These are phyloP conservation scores for Arthrobotrys entomopaga DNA, from an alignment of 2,329 filamentous ascomycete genomes.

Conservation along the genomic window DNA sequence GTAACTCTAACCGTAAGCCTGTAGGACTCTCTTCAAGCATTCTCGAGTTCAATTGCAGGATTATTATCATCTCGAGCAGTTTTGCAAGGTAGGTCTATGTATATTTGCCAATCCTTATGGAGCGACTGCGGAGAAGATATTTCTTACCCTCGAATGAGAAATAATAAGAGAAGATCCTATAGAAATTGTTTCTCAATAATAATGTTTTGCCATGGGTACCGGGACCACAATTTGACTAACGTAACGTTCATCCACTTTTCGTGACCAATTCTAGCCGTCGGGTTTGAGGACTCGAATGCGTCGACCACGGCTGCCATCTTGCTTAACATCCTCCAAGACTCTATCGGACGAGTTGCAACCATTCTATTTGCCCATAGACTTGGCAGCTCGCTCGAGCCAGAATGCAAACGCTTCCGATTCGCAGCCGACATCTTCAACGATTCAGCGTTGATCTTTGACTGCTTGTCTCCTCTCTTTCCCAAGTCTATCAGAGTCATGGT, in stretches of 20 bases:
- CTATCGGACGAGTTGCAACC: conserved; percentile 81
- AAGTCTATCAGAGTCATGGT: conserved; percentile 68
- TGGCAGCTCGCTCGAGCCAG: conserved; percentile 83
- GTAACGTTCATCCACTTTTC: conserved; percentile 10
- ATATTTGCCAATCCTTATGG: conserved; percentile 50
- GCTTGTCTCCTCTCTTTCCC: conserved; percentile 79
- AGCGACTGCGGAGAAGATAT: conserved; percentile 28
- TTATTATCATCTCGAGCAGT: conserved; percentile 84
- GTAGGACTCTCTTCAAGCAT: conserved; percentile 81
- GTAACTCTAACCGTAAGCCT: not conserved
- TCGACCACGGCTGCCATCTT: conserved; percentile 83
- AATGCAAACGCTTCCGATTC: conserved; percentile 89
- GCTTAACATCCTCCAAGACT: conserved; percentile 83
- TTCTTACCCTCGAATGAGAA: conserved; percentile 39
- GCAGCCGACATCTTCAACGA: conserved; percentile 91
- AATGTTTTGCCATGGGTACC: too few species aligned
- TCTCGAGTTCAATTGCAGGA: conserved; percentile 82
- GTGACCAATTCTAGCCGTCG: conserved; percentile 68
- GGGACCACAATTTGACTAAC: conserved; percentile 16
- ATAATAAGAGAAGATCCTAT: conserved; percentile 52
- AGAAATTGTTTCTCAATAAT: not conserved
- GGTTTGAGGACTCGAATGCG: conserved; percentile 81
- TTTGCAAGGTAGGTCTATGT: conserved; percentile 71
- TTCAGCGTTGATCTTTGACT: conserved; percentile 83
- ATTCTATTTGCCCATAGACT: conserved; percentile 86